These are phyloP conservation scores for Leishmania mexicana DNA, from an alignment of 208 protist species.

Conservation along the genomic window DNA sequence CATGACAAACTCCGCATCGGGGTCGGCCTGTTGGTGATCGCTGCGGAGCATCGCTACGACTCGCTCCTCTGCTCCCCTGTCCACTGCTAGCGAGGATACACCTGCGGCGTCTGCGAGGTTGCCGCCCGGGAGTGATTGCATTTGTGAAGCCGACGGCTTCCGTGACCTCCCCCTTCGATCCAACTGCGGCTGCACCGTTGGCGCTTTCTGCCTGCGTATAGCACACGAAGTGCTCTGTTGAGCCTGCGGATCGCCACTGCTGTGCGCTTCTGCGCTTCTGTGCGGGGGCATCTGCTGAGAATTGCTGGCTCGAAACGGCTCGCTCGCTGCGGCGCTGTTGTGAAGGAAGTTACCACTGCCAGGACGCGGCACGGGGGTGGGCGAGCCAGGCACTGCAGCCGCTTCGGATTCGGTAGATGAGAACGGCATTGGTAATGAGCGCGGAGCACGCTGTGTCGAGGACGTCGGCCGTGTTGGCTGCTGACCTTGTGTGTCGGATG, in stretches of 20 bases:
- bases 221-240: neutral
- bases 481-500: neutral
- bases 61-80: slow-evolving; percentile 30
- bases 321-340: neutral
- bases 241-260: neutral
- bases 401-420: neutral
- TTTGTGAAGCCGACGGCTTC: neutral
- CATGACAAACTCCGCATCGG: neutral
- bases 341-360: neutral
- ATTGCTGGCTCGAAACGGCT: neutral
- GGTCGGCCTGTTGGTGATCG: slow-evolving; percentile 19
- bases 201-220: neutral
- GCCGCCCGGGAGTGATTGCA: slow-evolving; percentile 28
- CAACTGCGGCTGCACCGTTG: neutral
- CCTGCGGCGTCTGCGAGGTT: slow-evolving; percentile 13
- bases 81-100: slow-evolving; percentile 28
- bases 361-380: neutral
- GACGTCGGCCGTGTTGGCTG: neutral
- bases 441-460: neutral
- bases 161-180: neutral
- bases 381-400: neutral
- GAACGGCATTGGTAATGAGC: neutral
- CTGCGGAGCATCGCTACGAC: slow-evolving; percentile 39
- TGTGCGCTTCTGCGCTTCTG: neutral
- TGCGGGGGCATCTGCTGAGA: neutral